Percentiles rank a stretch among this genome's conserved stretches.
Conservation (phyloP, 345 rosid species). For the Aegle marmelos region DNA sequence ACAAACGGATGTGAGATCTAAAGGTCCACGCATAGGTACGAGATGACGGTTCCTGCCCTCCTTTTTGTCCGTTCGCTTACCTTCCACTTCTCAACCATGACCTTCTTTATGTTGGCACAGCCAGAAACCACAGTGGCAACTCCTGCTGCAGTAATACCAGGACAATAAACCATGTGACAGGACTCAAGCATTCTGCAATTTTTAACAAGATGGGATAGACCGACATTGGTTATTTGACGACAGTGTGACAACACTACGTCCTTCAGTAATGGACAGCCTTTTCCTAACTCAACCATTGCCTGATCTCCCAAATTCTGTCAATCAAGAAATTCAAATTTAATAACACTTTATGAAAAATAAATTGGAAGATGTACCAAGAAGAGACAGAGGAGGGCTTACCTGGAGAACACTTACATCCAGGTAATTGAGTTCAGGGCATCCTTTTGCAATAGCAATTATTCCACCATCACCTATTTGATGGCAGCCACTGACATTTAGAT, state of each 20-base stretch:
- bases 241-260: conserved; percentile 88
- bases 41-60: conserved; percentile 68
- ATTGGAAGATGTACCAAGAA: neutral
- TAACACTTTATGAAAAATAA: neutral
- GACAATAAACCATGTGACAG: conserved; percentile 87
- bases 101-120: conserved; percentile 77
- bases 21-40: conserved; percentile 75
- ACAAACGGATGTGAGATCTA: conserved; percentile 16
- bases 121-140: conserved; percentile 83
- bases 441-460: conserved; percentile 77
- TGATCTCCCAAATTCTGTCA: conserved; percentile 72
- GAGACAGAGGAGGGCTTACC: conserved; percentile 34
- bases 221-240: conserved; percentile 64
- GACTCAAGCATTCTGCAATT: conserved; percentile 63
- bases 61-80: conserved; percentile 76
- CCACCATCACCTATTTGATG: conserved; percentile 79
- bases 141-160: conserved; percentile 62
- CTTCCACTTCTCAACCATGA: conserved; percentile 85
- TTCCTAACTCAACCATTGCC: conserved; percentile 74
- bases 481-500: conserved; percentile 86
- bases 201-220: conserved; percentile 67
- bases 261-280: conserved; percentile 75
- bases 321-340: neutral
- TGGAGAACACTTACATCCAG: conserved; percentile 90
- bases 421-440: conserved; percentile 67